These are phyloP conservation scores for Panicum hallii DNA, from an alignment of 202 grass and related monocot genomes.

Conservation along the genomic window DNA sequence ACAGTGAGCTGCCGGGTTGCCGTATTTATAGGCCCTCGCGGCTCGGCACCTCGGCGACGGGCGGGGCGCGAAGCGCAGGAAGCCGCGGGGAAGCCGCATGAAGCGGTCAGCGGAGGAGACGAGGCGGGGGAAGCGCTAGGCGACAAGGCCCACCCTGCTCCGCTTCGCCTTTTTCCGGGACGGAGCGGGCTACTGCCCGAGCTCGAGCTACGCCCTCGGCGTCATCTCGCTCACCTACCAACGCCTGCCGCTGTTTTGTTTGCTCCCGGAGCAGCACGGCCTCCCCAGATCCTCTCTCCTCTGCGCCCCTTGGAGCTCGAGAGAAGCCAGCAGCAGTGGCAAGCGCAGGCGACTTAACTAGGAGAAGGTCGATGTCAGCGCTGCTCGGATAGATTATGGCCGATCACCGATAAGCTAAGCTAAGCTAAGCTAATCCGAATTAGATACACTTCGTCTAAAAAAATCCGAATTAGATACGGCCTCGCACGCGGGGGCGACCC, in stretches of 20 bases:
- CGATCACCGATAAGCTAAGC: not conserved
- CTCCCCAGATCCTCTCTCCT: no score
- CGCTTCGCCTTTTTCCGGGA: not conserved
- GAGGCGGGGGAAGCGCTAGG: not conserved
- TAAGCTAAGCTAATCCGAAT: not conserved
- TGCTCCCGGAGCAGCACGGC: no score
- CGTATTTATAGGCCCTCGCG: not conserved
- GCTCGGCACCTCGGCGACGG: not conserved
- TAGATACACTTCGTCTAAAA: no score
- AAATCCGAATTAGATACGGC: not conserved
- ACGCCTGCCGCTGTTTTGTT: not conserved
- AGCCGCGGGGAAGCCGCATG: conserved; percentile 13
- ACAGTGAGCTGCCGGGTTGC: not conserved
- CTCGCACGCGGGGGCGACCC: not conserved
- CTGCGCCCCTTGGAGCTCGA: not conserved
- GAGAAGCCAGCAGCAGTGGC: not conserved
- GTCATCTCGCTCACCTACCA: not conserved
- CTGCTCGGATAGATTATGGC: not conserved
- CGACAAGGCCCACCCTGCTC: not conserved
- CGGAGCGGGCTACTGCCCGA: not conserved
- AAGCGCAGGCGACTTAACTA: not conserved
- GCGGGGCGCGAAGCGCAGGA: not conserved
- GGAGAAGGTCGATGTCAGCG: not conserved
- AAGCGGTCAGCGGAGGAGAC: conserved; percentile 1
- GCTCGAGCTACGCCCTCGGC: not conserved